Base-by-base conservation (phyloP, 2,329 filamentous ascomycete genomes). In the Gliomastix tumulicola region DNA sequence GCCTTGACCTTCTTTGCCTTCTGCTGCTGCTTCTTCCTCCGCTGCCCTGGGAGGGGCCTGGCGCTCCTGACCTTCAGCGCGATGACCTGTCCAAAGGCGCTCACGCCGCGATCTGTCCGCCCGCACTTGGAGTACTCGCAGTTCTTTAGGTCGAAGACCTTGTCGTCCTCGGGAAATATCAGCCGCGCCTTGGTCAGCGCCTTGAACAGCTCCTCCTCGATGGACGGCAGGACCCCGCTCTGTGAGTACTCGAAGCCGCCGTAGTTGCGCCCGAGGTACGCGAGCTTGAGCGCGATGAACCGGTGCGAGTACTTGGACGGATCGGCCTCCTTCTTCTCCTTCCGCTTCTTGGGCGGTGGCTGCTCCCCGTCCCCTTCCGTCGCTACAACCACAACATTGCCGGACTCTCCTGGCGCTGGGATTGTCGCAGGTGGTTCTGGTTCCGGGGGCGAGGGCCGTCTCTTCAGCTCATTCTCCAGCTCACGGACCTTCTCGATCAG, bases 71-170 rank as follows among this genome's bases (percentile, higher is more conserved):
- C 81, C 38, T 83, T 68, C 28, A 98, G 64, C 1, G 81, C 84
- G 51, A 98, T 79, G 39, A 98, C 92, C 65, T 98, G 92, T 0
- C 92, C 92, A 64, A 98, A 98, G 4, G 92, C 89, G 59, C 88
- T 96, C 23, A 98, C 92, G 11, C 92, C 92, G 37, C 80, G 74
- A 56, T 98, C 92, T 15, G 92, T 98, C 44, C 92, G 74, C 3
- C 92, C 92, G 53, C 90, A 96, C 60, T 98, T 98, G 23, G 85
- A 88, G 59, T 97, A 98, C 42, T 94, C 85, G 58, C 80, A 89
- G 7, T 82, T 81, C 22, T 85, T 79, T 74, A 88, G 95, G 57
- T 86, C 82, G 19, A 96, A 68, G 36, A 74, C 63, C 9, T 76
- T 69, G 15, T 69, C 69, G 47, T 70, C 68, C 40, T 74, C 65